Conservation (phyloP, 2,329 filamentous ascomycete genomes). For the Penicillium digitatum region DNA sequence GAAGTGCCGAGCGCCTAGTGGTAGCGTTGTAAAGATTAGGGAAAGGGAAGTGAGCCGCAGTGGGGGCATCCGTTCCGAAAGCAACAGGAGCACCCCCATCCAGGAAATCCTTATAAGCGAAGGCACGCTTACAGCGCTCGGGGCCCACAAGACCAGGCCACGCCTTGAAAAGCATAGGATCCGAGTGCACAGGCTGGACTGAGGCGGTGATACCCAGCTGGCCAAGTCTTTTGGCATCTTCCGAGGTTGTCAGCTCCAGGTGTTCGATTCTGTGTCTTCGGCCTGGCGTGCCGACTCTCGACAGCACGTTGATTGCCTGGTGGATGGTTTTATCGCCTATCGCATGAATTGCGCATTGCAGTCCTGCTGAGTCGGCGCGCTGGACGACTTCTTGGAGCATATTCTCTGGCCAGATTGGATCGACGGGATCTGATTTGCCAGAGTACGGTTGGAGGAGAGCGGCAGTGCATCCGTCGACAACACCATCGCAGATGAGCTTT, state of each 20-base stretch:
- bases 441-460: conserved; percentile 48
- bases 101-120: conserved; percentile 50
- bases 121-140: conserved; percentile 47
- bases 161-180: conserved; percentile 46
- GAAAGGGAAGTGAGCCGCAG: conserved; percentile 45
- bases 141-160: conserved; percentile 47
- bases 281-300: conserved; percentile 38
- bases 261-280: conserved; percentile 51
- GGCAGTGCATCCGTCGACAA: conserved; percentile 51
- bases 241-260: conserved; percentile 47
- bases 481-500: conserved; percentile 51
- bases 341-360: conserved; percentile 51
- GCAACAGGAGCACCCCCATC: conserved; percentile 47
- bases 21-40: conserved; percentile 50
- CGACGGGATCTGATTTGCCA: conserved; percentile 38
- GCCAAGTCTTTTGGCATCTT: conserved; percentile 47
- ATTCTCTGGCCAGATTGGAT: conserved; percentile 47
- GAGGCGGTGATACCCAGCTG: conserved; percentile 46
- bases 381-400: conserved; percentile 44
- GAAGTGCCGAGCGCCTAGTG: conserved; percentile 45
- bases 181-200: conserved; percentile 39
- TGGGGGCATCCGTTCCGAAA: conserved; percentile 49
- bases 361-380: conserved; percentile 41
- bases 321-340: conserved; percentile 50
- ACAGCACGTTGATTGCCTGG: conserved; percentile 46